Evolutionary conservation across 2,329 filamentous ascomycete genomes (phyloP), one percentile per base, ranked within the genome.

Genomic region (Harringtonia lauricola): DNA sequence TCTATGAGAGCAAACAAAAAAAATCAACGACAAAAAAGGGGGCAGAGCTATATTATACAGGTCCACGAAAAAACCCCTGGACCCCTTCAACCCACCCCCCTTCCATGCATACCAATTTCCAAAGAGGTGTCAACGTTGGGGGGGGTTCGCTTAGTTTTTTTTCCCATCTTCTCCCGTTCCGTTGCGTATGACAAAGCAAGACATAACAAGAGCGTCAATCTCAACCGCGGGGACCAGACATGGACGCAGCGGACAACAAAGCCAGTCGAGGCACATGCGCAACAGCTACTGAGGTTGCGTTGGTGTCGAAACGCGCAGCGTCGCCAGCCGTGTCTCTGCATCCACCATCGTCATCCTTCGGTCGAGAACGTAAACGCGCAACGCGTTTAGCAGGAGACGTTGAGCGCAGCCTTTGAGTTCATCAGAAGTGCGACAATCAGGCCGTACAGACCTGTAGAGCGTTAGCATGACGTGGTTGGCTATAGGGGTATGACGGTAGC

Each of bases 351-450:
- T 17, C 21, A 14, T 12, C 24, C n/a, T 8, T 30, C 15, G 37
- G 8, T 30, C 10, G 12, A 12, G 6, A 15, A 17, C 8, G 4
- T 7, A 8, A 30, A 30, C 10, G n/a, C 24, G 18, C 4, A 49
- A 53, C 54, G 54, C 48, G 43, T 50, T 69, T 78, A 79, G 67
- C 83, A 88, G 48, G 54, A 62, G 55, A 72, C 74, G 57, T 81
- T 76, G 55, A 79, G 67, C 48, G 67, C 68, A 33, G 83, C 85
- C 74, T 92, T 94, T 47, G 92, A 94, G 85, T 96, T 98, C 94
- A 98, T 98, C 63, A 98, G 81, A 61, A 98, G 84, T 52, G 92
- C 92, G 55, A 98, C 92, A 65, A 98, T 98, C 60, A 98, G 78
- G 65, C 92, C 92, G 72, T 98, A 98, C 47, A 98, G 86, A 92